Base-by-base conservation (phyloP, 2,329 filamentous ascomycete species). In the Colletotrichum shisoi region DNA sequence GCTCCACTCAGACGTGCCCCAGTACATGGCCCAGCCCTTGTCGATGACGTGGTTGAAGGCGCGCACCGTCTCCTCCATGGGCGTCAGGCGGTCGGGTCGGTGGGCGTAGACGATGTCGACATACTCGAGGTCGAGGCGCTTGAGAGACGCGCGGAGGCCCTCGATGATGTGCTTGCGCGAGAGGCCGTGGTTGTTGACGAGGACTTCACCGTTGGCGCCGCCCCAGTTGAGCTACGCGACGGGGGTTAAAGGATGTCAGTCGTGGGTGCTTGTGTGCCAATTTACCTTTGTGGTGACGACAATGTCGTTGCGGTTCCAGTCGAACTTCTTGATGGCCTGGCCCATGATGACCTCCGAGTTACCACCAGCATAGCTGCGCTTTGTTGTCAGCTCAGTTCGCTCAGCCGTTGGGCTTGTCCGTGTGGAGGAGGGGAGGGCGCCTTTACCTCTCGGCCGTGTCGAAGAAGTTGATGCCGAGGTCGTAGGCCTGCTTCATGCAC, bases 71-170 rank as follows among this genome's bases (percentile, higher is more conserved):
- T 91, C 89, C 75, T 91, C 88, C 80, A 91, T 90, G 0, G 89
- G 89, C 0, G 88, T 91, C 53, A 86, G 78, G 21, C 86, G 81
- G 75, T 92, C 90, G 0, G 88, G 87, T 7, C 89, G 84, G 76
- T 92, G 89, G 1, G 89, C 89, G 72, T 89, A 91, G 66, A 91
- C 82, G 40, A 91, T 79, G 73, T 91, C 89, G 53, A 92, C 89
- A 70, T 89, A 89, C 60, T 82, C 79, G 49, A 88, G 80, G 42
- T 80, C 79, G 17, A 89, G 80, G 19, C 87, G 84, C 68, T 84
- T 75, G 12, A 92, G 80, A 0, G 85, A 86, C 13, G 81, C 81
- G 40, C 84, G 80, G 44, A 88, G 80, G 15, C 85, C 85, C 78
- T 90, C 87, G 71, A 89, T 80, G 57, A 88, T 81, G 76, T 87